Percentiles rank a stretch among this genome's conserved stretches.
Conservation (phyloP, 495 filamentous ascomycete genomes). For the Trypethelium eluteriae region DNA sequence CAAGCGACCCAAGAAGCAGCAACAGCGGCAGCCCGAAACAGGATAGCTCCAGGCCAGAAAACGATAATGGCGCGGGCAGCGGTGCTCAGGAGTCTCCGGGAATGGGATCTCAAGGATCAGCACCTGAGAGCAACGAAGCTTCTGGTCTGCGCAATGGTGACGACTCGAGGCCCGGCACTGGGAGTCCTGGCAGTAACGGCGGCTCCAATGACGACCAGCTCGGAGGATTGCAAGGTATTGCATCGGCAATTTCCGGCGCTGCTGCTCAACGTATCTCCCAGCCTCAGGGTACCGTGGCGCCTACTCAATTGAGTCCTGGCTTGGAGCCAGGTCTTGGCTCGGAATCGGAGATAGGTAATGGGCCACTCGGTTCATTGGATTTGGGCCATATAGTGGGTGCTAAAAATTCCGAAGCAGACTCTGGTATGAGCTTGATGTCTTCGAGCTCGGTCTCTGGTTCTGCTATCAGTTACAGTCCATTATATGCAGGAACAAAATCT, state of each 20-base stretch:
- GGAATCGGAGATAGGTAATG: not conserved
- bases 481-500: not conserved
- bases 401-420: not conserved
- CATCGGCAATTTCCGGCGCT: not conserved
- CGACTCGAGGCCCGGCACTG: not conserved
- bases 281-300: not conserved
- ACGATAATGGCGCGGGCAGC: conserved; percentile 16
- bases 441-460: not conserved
- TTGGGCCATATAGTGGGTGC: not conserved
- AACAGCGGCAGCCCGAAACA: not conserved
- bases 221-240: not conserved
- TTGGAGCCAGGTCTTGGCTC: not conserved
- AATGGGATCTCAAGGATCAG: not conserved
- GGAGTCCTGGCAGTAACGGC: not conserved
- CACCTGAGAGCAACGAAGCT: not conserved
- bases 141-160: not conserved
- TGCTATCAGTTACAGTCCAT: not conserved
- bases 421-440: not conserved
- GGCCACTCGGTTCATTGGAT: not conserved
- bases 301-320: not conserved
- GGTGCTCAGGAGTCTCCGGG: conserved; percentile 39
- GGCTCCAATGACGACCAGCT: not conserved
- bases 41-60: not conserved
- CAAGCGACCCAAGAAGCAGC: not conserved
- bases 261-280: not conserved